phyloP scores from a whole-genome alignment of 352 stramenopile species.

The Bremia lactucae region DNA sequence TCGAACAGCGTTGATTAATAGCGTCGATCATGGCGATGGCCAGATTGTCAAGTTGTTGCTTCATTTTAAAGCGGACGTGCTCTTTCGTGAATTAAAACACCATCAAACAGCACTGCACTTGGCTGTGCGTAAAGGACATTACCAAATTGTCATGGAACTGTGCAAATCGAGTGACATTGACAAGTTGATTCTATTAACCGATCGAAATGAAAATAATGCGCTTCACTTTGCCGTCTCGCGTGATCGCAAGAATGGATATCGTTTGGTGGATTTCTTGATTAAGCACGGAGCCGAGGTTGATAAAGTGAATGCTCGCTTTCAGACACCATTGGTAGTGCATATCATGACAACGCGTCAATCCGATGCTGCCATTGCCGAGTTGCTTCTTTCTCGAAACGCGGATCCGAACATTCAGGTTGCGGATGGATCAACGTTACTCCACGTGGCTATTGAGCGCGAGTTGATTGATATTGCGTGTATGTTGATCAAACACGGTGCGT shows the following conservation, averaged over 20 bases:
- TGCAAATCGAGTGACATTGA: conserved; percentile 63
- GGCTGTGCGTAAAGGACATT: conserved; percentile 74
- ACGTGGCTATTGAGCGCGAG: conserved; percentile 74
- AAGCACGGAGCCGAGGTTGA: conserved; percentile 75
- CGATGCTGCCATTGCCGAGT: conserved; percentile 63
- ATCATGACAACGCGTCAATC: conserved; percentile 81
- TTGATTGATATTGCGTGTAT: conserved; percentile 68
- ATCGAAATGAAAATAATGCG: conserved; percentile 79
- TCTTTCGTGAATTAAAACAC: conserved; percentile 81
- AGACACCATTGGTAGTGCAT: conserved; percentile 72
- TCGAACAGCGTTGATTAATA: conserved; percentile 68
- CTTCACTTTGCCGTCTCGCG: conserved; percentile 76
- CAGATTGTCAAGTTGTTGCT: conserved; percentile 71
- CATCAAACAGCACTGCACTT: conserved; percentile 76
- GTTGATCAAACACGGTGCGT: conserved; percentile 58
- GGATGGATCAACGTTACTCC: conserved; percentile 74
- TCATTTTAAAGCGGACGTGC: conserved; percentile 75
- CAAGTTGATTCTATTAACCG: conserved; percentile 56
- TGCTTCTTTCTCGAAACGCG: conserved; percentile 53
- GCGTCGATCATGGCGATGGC: conserved; percentile 58
- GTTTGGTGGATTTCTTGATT: conserved; percentile 75
- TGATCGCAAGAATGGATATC: conserved; percentile 74
- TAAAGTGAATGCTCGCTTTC: conserved; percentile 73
- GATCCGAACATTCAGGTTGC: conserved; percentile 64
- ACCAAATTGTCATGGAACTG: conserved; percentile 78